Percentiles rank a stretch among this genome's conserved stretches.
Evolutionary conservation across 768 basidiomycete species (phyloP).

Genomic region (Rhizopogon sp.): DNA sequence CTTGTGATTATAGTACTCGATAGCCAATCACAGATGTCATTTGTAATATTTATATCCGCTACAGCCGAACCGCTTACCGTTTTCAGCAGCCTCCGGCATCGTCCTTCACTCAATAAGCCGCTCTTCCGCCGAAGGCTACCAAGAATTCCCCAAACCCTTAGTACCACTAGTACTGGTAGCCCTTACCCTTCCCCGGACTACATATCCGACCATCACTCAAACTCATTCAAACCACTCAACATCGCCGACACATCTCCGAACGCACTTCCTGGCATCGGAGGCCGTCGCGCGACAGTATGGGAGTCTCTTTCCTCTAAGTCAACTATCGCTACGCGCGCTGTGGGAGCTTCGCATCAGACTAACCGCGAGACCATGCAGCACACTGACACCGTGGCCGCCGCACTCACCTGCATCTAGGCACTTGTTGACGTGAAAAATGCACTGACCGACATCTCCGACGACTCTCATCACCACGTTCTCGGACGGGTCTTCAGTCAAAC

Average conservation of each 20-base stretch:
- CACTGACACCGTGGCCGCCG: no score
- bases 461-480: no score
- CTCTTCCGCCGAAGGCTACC: slow-evolving; percentile 5
- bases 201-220: background rate
- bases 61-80: background rate
- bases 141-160: no score
- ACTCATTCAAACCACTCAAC: background rate
- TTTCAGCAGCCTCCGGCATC: slow-evolving; percentile 1
- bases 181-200: background rate
- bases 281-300: background rate
- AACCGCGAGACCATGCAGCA: no score
- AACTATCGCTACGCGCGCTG: background rate
- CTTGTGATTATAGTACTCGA: slow-evolving; percentile 8
- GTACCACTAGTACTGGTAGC: no score
- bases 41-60: slow-evolving; percentile 16
- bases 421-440: no score
- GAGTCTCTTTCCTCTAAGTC: background rate
- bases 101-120: slow-evolving; percentile 1
- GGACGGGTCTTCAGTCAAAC: no score
- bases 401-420: no score
- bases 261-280: background rate
- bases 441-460: no score
- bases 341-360: no score
- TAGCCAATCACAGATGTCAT: slow-evolving; percentile 16
- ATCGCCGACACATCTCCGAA: background rate